phyloP scores from a whole-genome alignment of 345 rosid genomes.

The Salix koriyanagi region DNA sequence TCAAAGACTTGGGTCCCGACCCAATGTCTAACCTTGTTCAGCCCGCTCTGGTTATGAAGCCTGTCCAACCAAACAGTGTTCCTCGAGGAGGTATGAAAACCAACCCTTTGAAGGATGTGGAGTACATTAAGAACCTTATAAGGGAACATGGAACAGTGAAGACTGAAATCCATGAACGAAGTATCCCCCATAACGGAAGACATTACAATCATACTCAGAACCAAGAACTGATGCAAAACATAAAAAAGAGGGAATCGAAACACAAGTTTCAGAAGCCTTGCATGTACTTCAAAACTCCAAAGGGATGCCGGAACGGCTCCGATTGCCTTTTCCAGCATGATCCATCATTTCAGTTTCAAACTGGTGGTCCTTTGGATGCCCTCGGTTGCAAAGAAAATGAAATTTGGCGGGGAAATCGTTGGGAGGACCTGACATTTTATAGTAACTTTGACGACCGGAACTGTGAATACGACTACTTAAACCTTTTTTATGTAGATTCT shows the following conservation, averaged over 20 bases:
- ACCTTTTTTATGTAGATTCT: neutral
- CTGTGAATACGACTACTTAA: neutral
- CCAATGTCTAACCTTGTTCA: neutral
- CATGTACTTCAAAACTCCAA: conserved; percentile 33
- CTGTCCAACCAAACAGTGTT: conserved; percentile 12
- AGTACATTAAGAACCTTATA: conserved; percentile 58
- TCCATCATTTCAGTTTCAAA: conserved; percentile 16
- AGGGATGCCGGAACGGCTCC: conserved; percentile 51
- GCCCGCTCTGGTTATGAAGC: conserved; percentile 16
- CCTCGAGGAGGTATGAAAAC: conserved; percentile 8
- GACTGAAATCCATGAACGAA: conserved; percentile 19
- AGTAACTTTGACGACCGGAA: too few species aligned
- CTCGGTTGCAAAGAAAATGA: conserved; percentile 50
- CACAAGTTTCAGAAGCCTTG: conserved; percentile 40
- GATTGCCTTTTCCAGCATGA: conserved; percentile 47
- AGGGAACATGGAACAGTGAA: conserved; percentile 56
- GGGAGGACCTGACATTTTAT: conserved; percentile 8
- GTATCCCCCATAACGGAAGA: conserved; percentile 4
- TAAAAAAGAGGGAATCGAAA: conserved; percentile 23
- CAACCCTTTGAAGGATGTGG: conserved; percentile 32
- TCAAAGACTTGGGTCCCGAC: neutral
- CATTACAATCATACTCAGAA: conserved; percentile 12
- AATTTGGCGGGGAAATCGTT: conserved; percentile 19
- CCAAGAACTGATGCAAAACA: conserved; percentile 8
- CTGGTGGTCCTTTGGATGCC: conserved; percentile 16